Evolutionary conservation across 2,329 filamentous ascomycete species (phyloP).

Genomic region (Tolypocladium inflatum): DNA sequence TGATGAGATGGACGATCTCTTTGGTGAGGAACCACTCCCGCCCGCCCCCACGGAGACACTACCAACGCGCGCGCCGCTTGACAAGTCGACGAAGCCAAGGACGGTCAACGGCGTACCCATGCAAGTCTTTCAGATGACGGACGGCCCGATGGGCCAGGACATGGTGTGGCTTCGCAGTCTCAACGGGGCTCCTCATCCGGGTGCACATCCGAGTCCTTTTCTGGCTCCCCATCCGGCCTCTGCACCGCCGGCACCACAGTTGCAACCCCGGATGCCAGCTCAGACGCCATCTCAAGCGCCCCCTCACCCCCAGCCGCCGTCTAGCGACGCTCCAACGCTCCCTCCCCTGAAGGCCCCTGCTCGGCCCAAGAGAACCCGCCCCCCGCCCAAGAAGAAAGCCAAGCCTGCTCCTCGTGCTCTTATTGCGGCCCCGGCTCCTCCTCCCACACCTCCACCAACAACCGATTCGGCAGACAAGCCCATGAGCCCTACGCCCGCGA

Average conservation of each 20-base stretch:
- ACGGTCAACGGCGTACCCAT: conserved; percentile 26
- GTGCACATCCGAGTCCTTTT: background rate
- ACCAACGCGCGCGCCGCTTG: conserved; percentile 8
- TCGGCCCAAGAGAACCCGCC: conserved; percentile 5
- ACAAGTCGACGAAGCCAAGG: conserved; percentile 18
- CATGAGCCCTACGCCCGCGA: conserved; percentile 13
- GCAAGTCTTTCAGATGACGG: conserved; percentile 33
- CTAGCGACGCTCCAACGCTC: conserved; percentile 6
- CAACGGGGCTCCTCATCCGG: conserved; percentile 15
- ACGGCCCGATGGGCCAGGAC: conserved; percentile 23
- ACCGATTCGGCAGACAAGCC: conserved; percentile 26
- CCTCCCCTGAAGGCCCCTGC: conserved; percentile 12
- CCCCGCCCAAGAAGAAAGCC: conserved; percentile 10
- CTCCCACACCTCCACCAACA: conserved; percentile 28
- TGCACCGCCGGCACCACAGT: background rate
- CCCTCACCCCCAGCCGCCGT: conserved; percentile 4
- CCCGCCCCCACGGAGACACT: conserved; percentile 24
- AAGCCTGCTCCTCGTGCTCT: conserved; percentile 1
- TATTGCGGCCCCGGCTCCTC: conserved; percentile 7
- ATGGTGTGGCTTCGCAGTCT: conserved; percentile 25
- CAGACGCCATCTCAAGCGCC: background rate
- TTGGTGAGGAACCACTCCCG: conserved; percentile 50
- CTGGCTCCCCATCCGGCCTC: background rate
- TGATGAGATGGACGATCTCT: conserved; percentile 59
- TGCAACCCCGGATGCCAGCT: background rate